phyloP scores from a whole-genome alignment of 257 asterid species.

The Solanum sitiens region DNA sequence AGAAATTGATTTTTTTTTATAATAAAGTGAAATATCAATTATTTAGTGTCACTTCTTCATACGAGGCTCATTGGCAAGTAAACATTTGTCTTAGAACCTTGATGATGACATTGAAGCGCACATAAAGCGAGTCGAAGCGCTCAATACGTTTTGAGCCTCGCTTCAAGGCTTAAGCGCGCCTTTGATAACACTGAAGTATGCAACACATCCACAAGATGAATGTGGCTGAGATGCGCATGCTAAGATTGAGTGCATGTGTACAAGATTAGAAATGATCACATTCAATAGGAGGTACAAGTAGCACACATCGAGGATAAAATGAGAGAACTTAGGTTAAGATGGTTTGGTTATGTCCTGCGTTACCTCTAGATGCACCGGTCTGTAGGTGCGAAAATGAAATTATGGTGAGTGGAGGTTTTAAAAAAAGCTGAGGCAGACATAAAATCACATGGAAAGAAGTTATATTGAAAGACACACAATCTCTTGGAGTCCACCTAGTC shows the following conservation, averaged over 20 bases:
- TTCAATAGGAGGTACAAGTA: neutral
- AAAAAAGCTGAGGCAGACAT: neutral
- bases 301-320: neutral
- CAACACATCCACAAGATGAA: neutral
- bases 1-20: too few relatives aligned
- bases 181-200: too few relatives aligned
- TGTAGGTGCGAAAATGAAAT: neutral
- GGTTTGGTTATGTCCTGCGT: neutral
- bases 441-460: neutral
- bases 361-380: neutral
- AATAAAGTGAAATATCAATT: too few relatives aligned
- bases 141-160: too few relatives aligned
- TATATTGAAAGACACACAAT: neutral
- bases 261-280: neutral
- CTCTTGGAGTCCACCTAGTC: neutral
- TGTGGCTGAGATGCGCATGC: neutral
- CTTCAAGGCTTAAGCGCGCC: too few relatives aligned
- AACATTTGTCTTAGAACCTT: too few relatives aligned
- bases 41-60: too few relatives aligned
- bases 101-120: too few relatives aligned
- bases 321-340: neutral
- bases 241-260: neutral
- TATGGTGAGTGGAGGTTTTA: neutral
- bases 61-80: too few relatives aligned
- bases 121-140: too few relatives aligned